Evolutionary conservation across 2,329 filamentous ascomycete genomes (phyloP).

Genomic region (Botrytis sinoallii): DNA sequence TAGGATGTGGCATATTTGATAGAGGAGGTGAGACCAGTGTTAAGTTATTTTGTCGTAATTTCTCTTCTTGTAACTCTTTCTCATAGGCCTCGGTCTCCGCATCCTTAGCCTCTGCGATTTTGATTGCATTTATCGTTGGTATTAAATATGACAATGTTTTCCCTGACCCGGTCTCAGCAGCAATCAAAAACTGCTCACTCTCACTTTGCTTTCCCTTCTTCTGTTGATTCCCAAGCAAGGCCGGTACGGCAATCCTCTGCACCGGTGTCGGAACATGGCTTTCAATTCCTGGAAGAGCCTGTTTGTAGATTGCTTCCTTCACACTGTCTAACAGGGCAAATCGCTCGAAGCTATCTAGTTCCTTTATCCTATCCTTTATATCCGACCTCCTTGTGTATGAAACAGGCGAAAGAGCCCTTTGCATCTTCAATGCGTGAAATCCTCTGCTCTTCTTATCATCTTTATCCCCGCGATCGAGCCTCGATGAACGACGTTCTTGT

Average conservation of each 20-base stretch:
- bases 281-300: slow-evolving; percentile 71
- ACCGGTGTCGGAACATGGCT: slow-evolving; percentile 83
- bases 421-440: slow-evolving; percentile 88
- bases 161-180: slow-evolving; percentile 93
- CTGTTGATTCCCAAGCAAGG: slow-evolving; percentile 58
- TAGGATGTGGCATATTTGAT: slow-evolving; percentile 65
- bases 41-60: slow-evolving; percentile 55
- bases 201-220: slow-evolving; percentile 37
- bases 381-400: slow-evolving; percentile 64
- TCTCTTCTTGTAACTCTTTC: slow-evolving; percentile 56
- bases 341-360: slow-evolving; percentile 75
- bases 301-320: slow-evolving; percentile 65
- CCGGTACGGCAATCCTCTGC: slow-evolving; percentile 84
- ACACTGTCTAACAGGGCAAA: slow-evolving; percentile 73
- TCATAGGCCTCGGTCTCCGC: slow-evolving; percentile 56
- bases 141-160: slow-evolving; percentile 93
- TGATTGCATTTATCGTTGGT: slow-evolving; percentile 80
- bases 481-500: slow-evolving; percentile 21
- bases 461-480: slow-evolving; percentile 21
- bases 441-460: slow-evolving; percentile 41
- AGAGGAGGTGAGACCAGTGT: slow-evolving; percentile 56
- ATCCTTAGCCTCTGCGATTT: slow-evolving; percentile 66
- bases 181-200: slow-evolving; percentile 67
- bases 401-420: slow-evolving; percentile 71
- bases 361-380: slow-evolving; percentile 55